Percentiles rank a stretch among this genome's conserved stretches.
Conservation (phyloP, 1,139 yeast genomes). For the Pneumocystis carinii region DNA sequence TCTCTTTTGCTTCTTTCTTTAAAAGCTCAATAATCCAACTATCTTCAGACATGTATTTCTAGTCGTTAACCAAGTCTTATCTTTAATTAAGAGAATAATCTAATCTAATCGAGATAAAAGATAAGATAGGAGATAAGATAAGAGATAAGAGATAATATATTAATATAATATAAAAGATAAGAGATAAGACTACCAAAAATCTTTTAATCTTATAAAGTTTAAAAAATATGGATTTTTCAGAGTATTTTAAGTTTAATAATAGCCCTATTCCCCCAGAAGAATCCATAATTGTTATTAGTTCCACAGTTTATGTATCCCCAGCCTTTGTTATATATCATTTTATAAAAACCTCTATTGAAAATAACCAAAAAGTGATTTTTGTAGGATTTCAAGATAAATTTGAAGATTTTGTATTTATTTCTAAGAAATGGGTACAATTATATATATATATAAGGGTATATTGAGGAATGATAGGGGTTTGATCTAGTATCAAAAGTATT, state of each 20-base stretch:
- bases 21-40: background rate
- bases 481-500: background rate
- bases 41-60: background rate
- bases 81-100: too few relatives aligned
- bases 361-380: constrained; percentile 6
- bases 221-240: constrained; percentile 9
- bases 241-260: constrained; percentile 7
- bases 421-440: constrained; percentile 9
- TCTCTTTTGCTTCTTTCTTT: constrained; percentile 9
- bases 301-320: background rate
- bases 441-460: background rate
- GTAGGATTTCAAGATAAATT: constrained; percentile 11
- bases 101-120: too few relatives aligned
- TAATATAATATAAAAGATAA: too few relatives aligned
- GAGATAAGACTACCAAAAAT: constrained; percentile 6
- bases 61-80: background rate
- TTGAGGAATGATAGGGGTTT: background rate
- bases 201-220: constrained; percentile 2
- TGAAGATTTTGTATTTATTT: constrained; percentile 6
- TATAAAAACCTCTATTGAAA: background rate
- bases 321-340: background rate
- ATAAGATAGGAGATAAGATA: too few relatives aligned
- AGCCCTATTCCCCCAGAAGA: background rate
- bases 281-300: background rate
- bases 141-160: too few relatives aligned